Percentiles rank a stretch among this genome's conserved stretches.
phyloP scores from a whole-genome alignment of 2,329 filamentous ascomycete species.

The Penicillium digitatum region DNA sequence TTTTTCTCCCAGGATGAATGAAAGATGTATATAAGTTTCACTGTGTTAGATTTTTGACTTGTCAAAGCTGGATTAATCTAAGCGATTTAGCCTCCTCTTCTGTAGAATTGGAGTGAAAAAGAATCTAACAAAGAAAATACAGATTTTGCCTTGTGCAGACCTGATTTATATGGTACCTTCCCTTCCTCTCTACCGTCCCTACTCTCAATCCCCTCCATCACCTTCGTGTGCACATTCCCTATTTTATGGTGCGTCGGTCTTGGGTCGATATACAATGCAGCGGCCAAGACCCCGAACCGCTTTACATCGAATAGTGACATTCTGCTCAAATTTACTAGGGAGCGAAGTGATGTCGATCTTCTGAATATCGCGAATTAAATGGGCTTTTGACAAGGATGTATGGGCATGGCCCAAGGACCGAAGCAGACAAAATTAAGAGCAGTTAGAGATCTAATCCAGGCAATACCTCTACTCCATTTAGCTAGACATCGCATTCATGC shows the following conservation, averaged over 20 bases:
- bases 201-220: too few relatives aligned
- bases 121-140: too few relatives aligned
- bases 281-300: constrained; percentile 43
- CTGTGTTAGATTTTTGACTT: too few relatives aligned
- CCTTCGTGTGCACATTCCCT: too few relatives aligned
- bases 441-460: background rate
- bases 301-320: constrained; percentile 47
- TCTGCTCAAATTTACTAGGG: constrained; percentile 50
- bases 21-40: too few relatives aligned
- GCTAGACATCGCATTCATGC: background rate
- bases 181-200: too few relatives aligned
- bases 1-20: too few relatives aligned
- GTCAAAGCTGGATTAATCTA: too few relatives aligned
- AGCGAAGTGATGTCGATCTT: constrained; percentile 33
- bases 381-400: background rate
- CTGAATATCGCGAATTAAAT: constrained; percentile 25
- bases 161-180: too few relatives aligned
- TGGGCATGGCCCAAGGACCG: background rate
- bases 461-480: background rate
- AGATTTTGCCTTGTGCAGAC: too few relatives aligned
- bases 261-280: constrained; percentile 52
- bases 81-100: too few relatives aligned
- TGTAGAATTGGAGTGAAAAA: too few relatives aligned
- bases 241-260: constrained; percentile 20
- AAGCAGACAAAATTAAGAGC: background rate